phyloP scores from a whole-genome alignment of 1,139 yeast genomes.

The Taiozyma onychis region DNA sequence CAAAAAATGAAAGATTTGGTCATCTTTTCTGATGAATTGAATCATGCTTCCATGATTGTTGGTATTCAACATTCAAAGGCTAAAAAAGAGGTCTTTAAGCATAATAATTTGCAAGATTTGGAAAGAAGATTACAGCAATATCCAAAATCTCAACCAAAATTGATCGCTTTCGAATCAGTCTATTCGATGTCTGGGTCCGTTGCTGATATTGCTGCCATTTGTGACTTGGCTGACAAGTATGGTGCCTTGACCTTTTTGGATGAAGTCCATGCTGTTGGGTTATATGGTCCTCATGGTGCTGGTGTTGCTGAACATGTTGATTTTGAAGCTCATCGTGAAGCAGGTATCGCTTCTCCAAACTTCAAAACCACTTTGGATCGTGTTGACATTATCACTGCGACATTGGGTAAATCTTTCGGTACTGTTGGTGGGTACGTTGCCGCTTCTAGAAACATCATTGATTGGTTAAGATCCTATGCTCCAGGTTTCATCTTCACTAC shows the following conservation, averaged over 20 bases:
- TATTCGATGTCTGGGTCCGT: conserved; percentile 99
- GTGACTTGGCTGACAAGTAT: conserved; percentile 94
- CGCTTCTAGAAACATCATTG: conserved; percentile 76
- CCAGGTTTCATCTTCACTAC: conserved; percentile 98
- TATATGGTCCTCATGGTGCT: conserved; percentile 99
- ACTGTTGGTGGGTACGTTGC: conserved; percentile 97
- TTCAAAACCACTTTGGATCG: conserved; percentile 71
- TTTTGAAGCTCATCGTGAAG: conserved; percentile 69
- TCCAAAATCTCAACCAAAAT: conserved; percentile 82
- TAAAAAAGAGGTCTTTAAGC: conserved; percentile 83
- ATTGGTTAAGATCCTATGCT: conserved; percentile 94
- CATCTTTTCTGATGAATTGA: conserved; percentile 85
- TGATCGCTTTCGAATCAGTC: conserved; percentile 95
- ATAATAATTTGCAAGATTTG: conserved; percentile 79
- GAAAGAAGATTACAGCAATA: conserved; percentile 72
- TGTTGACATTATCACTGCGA: conserved; percentile 94
- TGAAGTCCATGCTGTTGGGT: conserved; percentile 98
- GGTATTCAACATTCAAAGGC: conserved; percentile 92
- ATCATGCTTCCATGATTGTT: conserved; percentile 97
- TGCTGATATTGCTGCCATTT: conserved; percentile 86
- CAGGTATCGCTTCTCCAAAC: conserved; percentile 55
- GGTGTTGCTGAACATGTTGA: conserved; percentile 98
- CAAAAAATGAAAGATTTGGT: conserved; percentile 86
- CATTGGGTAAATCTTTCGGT: conserved; percentile 95
- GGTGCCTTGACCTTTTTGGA: conserved; percentile 96